Base-by-base conservation (phyloP, 2,329 filamentous ascomycete genomes). In the Pseudomassariella vexata region DNA sequence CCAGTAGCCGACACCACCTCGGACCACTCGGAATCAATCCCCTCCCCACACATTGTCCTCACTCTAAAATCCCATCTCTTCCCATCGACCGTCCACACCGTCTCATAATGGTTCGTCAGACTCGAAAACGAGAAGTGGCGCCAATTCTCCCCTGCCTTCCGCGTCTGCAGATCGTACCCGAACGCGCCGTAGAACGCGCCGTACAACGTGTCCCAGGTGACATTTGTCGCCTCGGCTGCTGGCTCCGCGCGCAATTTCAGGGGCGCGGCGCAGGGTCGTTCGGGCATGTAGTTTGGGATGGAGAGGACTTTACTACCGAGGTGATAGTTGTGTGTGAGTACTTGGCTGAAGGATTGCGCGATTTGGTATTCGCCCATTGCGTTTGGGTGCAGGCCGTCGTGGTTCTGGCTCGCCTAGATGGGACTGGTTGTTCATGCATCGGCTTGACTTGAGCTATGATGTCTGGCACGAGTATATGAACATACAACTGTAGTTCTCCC, bases 11-110 rank as follows among this genome's bases (percentile, higher is more conserved):
- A n/a, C n/a, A n/a, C n/a, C n/a, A n/a, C n/a, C n/a, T n/a, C n/a
- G n/a, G n/a, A n/a, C n/a, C n/a, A n/a, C n/a, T n/a, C n/a, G n/a
- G n/a, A n/a, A n/a, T n/a, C n/a, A n/a, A n/a, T n/a, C n/a, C n/a
- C n/a, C n/a, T n/a, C n/a, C n/a, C n/a, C n/a, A n/a, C n/a, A n/a
- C n/a, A n/a, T 26, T 15, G n/a, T 15, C 24, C 24, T 11, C 8
- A 26, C 24, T 12, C n/a, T 26, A 15, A 26, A 26, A 11, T 26
- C 24, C 24, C 24, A 26, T 26, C 16, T 15, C n/a, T 26, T 15
- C 7, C 24, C 24, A 8, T 8, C n/a, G n/a, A 12, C n/a, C 24
- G 16, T 15, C 12, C 16, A 11, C n/a, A 26, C 7, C 8, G n/a
- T 15, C 12, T 26, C 24, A 26, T 26, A 26, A 7, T 15, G 24